These are phyloP conservation scores for Paraurostyla sp. DNA, from an alignment of 73 alveolate genomes.

Conservation along the genomic window DNA sequence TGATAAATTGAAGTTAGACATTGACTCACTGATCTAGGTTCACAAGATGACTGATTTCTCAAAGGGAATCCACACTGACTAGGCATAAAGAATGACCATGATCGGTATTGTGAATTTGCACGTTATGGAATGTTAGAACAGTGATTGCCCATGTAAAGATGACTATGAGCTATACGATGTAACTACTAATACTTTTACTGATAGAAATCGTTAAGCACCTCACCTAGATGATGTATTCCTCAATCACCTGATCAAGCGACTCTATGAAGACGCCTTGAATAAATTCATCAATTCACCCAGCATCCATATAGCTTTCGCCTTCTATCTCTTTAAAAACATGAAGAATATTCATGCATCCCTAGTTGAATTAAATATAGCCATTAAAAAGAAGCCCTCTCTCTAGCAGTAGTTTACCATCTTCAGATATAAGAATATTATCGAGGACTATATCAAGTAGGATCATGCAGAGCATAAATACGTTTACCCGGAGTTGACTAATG, in stretches of 20 bases:
- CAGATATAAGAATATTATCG: conserved; percentile 65
- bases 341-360: conserved; percentile 60
- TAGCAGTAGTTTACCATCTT: conserved; percentile 54
- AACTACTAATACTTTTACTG: background rate
- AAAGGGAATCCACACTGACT: conserved; percentile 45
- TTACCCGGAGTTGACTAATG: conserved; percentile 60
- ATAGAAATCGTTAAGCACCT: conserved; percentile 25
- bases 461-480: conserved; percentile 43
- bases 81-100: conserved; percentile 30
- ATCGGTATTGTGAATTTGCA: conserved; percentile 66
- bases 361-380: conserved; percentile 58
- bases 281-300: conserved; percentile 57
- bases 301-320: conserved; percentile 61
- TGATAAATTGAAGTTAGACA: conserved; percentile 48
- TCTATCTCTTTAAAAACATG: conserved; percentile 54
- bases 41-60: conserved; percentile 45
- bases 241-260: conserved; percentile 53
- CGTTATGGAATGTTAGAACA: conserved; percentile 63
- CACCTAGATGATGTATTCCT: conserved; percentile 59
- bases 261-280: conserved; percentile 67
- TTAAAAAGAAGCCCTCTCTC: conserved; percentile 67
- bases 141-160: conserved; percentile 69
- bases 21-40: conserved; percentile 53
- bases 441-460: conserved; percentile 43
- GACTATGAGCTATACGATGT: conserved; percentile 60